These are phyloP conservation scores for Rubia yunnanensis DNA, from an alignment of 257 asterid genomes.

Conservation along the genomic window DNA sequence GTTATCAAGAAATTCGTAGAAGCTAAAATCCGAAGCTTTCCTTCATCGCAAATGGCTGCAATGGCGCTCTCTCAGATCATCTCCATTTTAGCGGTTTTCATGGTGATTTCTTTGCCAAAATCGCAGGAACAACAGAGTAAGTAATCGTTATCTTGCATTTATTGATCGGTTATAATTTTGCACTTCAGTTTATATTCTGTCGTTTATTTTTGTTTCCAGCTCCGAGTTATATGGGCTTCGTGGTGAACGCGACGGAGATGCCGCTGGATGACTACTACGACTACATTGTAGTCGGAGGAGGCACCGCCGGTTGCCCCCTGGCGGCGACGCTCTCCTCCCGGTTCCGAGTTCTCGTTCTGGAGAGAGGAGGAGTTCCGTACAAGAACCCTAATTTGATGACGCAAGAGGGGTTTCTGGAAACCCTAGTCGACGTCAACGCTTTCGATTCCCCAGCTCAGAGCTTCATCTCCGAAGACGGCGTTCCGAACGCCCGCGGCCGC, in stretches of 20 bases:
- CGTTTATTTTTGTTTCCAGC: constrained; percentile 28
- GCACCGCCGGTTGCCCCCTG: constrained; percentile 89
- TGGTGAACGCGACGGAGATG: constrained; percentile 56
- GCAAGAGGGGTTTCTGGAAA: constrained; percentile 57
- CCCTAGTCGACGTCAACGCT: constrained; percentile 46
- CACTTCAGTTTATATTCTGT: not conserved
- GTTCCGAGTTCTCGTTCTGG: constrained; percentile 65
- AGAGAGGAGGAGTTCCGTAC: constrained; percentile 70
- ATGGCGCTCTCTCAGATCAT: constrained; percentile 29
- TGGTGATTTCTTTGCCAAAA: constrained; percentile 27
- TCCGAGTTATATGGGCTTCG: constrained; percentile 46
- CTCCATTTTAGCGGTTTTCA: constrained; percentile 20
- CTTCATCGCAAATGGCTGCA: not conserved
- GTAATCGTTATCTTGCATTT: not conserved
- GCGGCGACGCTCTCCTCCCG: constrained; percentile 73
- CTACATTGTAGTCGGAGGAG: constrained; percentile 73
- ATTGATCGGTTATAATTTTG: not conserved
- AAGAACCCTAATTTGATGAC: constrained; percentile 57
- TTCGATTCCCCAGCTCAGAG: constrained; percentile 69
- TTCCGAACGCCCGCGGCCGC: constrained; percentile 86
- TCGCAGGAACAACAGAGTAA: constrained; percentile 48
- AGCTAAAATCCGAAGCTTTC: not conserved
- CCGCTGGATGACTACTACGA: constrained; percentile 48
- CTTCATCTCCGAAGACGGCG: constrained; percentile 78
- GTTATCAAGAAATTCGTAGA: constrained; percentile 1